Base-by-base conservation (phyloP, 169 alveolate species). In the Plasmodium chabaudi region DNA sequence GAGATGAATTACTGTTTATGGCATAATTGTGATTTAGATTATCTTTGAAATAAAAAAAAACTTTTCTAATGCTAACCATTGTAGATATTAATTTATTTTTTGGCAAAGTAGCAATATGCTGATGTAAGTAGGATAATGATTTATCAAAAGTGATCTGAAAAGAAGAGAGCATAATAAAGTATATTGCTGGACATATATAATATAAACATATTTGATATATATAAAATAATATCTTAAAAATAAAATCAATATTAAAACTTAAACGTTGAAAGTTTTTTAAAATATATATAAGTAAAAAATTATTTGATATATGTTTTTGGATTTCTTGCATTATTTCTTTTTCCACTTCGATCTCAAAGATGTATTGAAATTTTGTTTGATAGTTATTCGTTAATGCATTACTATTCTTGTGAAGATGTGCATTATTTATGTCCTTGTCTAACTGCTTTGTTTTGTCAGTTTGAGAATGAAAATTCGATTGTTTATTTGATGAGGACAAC, bases 311-410 rank as follows among this genome's bases (percentile, higher is more conserved):
- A 5, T 42, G 55, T 60, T 39, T 67, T 46, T 67, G 72, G 15
- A 79, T 67, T n/a, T 67, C 60, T 17, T 15, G 1, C 34, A 79
- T 12, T n/a, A 79, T 64, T 47, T 79, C 55, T 56, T 79, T 79
- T 79, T 79, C 89, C 27, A 67, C 60, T 70, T 79, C 84, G 27
- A 79, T 79, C 56, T 79, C 89, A 57, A 79, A 79, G 5, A 79
- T 3, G 25, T 65, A 67, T 49, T 79, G 79, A 44, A 72, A 13
- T 19, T 67, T 79, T 53, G 55, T 67, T 19, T 70, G 9, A 61
- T 60, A 64, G 5, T 51, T 42, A 27, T 34, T 15, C 2, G 17
- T 9, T 17, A 68, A 3, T 5, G 1, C 44, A 39, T 17, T 4
- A 9, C 9, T 46, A 17, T 61, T 9, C 6, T 67, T 74, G 63